phyloP scores from a whole-genome alignment of 2,329 filamentous ascomycete genomes.

The Fusarium veterinarium region DNA sequence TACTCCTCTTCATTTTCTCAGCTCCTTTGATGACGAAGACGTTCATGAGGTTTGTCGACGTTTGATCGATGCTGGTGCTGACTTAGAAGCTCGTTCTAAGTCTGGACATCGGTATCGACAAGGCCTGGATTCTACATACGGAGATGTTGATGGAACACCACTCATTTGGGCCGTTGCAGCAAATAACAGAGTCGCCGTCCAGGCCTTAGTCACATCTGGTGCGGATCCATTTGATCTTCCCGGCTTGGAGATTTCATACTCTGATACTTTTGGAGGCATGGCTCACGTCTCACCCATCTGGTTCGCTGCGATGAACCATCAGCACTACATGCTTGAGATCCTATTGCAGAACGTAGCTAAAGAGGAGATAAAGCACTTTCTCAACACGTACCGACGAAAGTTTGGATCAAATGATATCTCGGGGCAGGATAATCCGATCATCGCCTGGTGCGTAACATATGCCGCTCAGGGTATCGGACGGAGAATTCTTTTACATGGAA shows the following conservation, averaged over 20 bases:
- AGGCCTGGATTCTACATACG: background rate
- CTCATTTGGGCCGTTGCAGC: background rate
- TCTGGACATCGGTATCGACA: background rate
- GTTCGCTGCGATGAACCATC: background rate
- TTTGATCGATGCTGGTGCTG: background rate
- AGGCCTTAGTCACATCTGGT: accelerated
- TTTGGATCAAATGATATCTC: background rate
- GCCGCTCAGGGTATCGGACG: background rate
- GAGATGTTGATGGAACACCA: background rate
- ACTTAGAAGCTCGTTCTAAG: background rate
- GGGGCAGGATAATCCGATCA: background rate
- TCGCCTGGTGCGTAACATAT: background rate
- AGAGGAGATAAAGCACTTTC: accelerated
- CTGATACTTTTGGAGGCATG: background rate
- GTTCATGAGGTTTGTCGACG: background rate
- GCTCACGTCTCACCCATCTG: background rate
- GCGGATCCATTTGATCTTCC: background rate
- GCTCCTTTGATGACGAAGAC: accelerated
- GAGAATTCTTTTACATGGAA: accelerated
- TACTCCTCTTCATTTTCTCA: background rate
- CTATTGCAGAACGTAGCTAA: accelerated
- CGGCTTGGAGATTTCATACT: accelerated
- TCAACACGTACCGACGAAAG: background rate
- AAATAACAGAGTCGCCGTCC: accelerated
- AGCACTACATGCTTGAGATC: background rate